A percentile compares a stretch with the other conserved stretches of the same genome.
These are phyloP conservation scores for Dictyophora rubrovolvata DNA, from an alignment of 768 basidiomycete genomes.

Conservation along the genomic window DNA sequence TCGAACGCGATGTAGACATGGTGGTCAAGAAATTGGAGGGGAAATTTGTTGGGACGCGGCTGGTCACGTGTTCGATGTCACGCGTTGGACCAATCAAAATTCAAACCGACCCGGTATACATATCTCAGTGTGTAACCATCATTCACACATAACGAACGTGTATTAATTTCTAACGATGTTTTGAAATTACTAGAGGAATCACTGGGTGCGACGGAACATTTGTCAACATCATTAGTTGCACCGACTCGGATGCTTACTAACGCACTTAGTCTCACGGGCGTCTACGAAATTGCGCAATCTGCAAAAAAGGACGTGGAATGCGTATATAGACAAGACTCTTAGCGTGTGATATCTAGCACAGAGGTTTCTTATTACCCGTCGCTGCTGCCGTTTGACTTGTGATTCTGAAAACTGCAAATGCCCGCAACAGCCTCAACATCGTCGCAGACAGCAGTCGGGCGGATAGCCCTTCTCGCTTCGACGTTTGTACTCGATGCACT, in stretches of 20 bases:
- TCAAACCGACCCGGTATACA: no score
- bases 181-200: no score
- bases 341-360: not conserved
- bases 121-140: no score
- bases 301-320: not conserved
- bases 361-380: not conserved
- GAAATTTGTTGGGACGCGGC: not conserved
- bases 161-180: no score
- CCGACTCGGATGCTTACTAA: not conserved
- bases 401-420: not conserved
- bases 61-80: not conserved
- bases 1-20: conserved; percentile 7
- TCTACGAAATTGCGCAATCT: not conserved
- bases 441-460: conserved; percentile 38
- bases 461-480: conserved; percentile 63
- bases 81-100: not conserved
- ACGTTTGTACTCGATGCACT: conserved; percentile 54
- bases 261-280: not conserved
- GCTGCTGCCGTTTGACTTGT: no score
- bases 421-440: conserved; percentile 10
- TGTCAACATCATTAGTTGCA: no score
- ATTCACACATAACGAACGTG: no score
- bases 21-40: not conserved
- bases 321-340: not conserved
- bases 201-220: no score